Evolutionary conservation across 805 yeast species (phyloP), one percentile per base, ranked within the genome.

Genomic region (Sugiyamaella valdiviana): DNA sequence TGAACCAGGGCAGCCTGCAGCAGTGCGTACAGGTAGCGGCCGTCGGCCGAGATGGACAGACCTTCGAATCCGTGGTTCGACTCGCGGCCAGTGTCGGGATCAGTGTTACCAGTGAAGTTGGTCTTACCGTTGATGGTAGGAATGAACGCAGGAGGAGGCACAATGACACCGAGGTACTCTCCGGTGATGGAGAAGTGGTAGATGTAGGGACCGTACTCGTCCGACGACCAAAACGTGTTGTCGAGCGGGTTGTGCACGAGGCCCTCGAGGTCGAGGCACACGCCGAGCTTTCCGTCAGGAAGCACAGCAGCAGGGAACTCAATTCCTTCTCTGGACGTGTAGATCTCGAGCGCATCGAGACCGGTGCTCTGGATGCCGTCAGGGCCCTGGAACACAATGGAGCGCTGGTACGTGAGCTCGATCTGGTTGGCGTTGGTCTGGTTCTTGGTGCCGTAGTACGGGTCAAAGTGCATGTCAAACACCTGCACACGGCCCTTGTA

Each of bases 51-150:
- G 22, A 51, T 49, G 22, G 52, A 16, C 37, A 48, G 43, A 1
- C 55, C 55, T 39, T 51, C 55, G 17, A 51, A 44, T n/a, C 55
- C 55, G 36, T 49, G 55, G 45, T 51, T 51, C n/a, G 45, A 17
- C 19, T 45, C 55, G 32, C 55, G 41, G 19, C 55, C 55, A 39
- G 39, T 36, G 43, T 51, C 55, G 21, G 55, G 55, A 36, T 49
- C 55, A 10, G 35, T 29, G 19, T 24, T 44, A 12, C 46, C 49
- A n/a, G 52, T 45, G 36, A 51, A 51, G 49, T 51, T 48, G 39
- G 35, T 41, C 15, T 17, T 46, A n/a, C 50, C 51, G 24, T 51
- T 43, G 32, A 45, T 38, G 19, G 32, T 26, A 7, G 55, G 55
- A 39, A 51, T 45, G 32, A 45, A 51, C 9, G 55, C 55, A 24